phyloP scores from a whole-genome alignment of 1,284 basidiomycete genomes.

The Porogramme epimiltina region DNA sequence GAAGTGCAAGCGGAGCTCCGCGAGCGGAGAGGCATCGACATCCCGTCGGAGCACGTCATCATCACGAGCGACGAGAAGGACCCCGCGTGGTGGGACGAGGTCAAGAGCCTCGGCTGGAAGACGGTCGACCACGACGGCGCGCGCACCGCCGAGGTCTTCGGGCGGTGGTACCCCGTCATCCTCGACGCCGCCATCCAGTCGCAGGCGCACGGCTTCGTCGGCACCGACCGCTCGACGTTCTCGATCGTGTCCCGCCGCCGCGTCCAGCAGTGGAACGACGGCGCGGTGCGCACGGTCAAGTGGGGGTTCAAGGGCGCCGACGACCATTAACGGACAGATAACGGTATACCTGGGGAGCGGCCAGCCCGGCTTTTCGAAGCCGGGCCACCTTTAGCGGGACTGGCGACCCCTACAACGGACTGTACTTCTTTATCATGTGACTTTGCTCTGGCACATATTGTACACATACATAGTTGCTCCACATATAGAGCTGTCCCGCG shows the following conservation, averaged over 20 bases:
- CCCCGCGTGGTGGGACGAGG: constrained; percentile 65
- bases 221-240: constrained; percentile 71
- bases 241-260: constrained; percentile 61
- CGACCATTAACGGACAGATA: constrained; percentile 26
- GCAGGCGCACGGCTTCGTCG: constrained; percentile 64
- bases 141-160: constrained; percentile 52
- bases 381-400: too few species aligned
- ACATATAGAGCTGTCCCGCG: too few species aligned
- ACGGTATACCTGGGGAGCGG: too few species aligned
- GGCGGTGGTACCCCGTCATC: constrained; percentile 64
- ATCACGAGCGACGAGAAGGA: constrained; percentile 75
- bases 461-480: too few species aligned
- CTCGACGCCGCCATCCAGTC: constrained; percentile 75
- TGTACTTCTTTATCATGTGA: too few species aligned
- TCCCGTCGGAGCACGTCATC: constrained; percentile 54
- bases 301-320: constrained; percentile 53
- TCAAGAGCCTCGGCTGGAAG: constrained; percentile 61
- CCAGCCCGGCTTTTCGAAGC: too few species aligned
- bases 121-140: constrained; percentile 54
- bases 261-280: constrained; percentile 65
- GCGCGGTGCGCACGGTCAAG: constrained; percentile 49
- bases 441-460: too few species aligned
- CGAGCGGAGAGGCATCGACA: constrained; percentile 48
- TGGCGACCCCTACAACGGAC: too few species aligned
- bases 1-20: constrained; percentile 61